Conservation (phyloP, 164 flowering plant genomes). For the Akebia trifoliata region DNA sequence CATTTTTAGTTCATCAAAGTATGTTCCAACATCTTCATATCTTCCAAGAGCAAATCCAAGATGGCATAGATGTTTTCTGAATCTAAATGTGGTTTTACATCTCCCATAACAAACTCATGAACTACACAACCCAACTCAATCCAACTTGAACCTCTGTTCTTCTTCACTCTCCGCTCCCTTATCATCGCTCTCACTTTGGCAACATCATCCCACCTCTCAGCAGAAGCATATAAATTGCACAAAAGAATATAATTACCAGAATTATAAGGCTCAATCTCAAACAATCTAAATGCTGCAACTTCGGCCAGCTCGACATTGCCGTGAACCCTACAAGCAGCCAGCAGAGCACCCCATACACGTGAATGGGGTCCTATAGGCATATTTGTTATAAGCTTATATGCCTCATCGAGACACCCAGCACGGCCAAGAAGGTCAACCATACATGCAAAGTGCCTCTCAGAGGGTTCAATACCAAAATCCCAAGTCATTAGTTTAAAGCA, state of each 20-base stretch:
- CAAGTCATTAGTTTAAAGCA: slow-evolving; percentile 33
- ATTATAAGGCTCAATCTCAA: slow-evolving; percentile 41
- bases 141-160: slow-evolving; percentile 41
- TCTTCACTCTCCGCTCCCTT: slow-evolving; percentile 27
- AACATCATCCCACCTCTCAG: slow-evolving; percentile 30
- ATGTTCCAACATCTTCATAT: slow-evolving; percentile 23
- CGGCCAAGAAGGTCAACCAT: slow-evolving; percentile 44
- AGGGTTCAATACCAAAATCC: slow-evolving; percentile 29
- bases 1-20: not conserved
- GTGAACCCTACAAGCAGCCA: slow-evolving; percentile 36
- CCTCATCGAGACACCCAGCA: slow-evolving; percentile 33
- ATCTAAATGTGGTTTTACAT: slow-evolving; percentile 26
- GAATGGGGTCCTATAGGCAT: slow-evolving; percentile 34
- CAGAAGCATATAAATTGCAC: slow-evolving; percentile 34
- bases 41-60: slow-evolving; percentile 28
- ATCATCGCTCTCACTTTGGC: slow-evolving; percentile 45
- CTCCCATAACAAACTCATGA: slow-evolving; percentile 46
- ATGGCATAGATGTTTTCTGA: slow-evolving; percentile 19
- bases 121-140: slow-evolving; percentile 31
- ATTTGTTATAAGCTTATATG: slow-evolving; percentile 22
- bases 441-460: slow-evolving; percentile 34
- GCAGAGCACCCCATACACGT: slow-evolving; percentile 39
- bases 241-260: slow-evolving; percentile 39
- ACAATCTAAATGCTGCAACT: slow-evolving; percentile 32
- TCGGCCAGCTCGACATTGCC: slow-evolving; percentile 32